A percentile compares a stretch with the other conserved stretches of the same genome.
phyloP scores from a whole-genome alignment of 305 asterid genomes.

The Fraxinus latifolia region DNA sequence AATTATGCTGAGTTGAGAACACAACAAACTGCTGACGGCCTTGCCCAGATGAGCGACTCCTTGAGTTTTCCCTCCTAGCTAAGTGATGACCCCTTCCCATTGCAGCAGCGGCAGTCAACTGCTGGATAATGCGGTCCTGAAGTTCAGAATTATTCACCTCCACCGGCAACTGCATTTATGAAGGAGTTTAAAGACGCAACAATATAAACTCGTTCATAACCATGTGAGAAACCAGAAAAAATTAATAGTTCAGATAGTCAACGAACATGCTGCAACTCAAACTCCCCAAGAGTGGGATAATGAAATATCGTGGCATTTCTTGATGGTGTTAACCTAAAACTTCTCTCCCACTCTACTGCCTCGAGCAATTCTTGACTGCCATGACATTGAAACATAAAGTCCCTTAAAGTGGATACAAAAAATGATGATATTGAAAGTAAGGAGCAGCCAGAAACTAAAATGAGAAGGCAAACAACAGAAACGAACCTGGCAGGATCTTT shows the following conservation, averaged over 20 bases:
- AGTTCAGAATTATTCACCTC: constrained; percentile 58
- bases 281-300: constrained; percentile 65
- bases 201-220: constrained; percentile 9
- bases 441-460: background rate
- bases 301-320: constrained; percentile 61
- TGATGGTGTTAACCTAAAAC: constrained; percentile 47
- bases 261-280: constrained; percentile 71
- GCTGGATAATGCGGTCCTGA: constrained; percentile 80
- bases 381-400: constrained; percentile 7
- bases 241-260: constrained; percentile 14
- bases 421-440: background rate
- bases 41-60: constrained; percentile 52
- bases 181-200: constrained; percentile 20
- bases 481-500: constrained; percentile 64
- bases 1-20: constrained; percentile 49
- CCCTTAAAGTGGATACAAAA: background rate
- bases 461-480: constrained; percentile 15
- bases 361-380: constrained; percentile 82
- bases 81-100: constrained; percentile 70
- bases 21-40: constrained; percentile 54
- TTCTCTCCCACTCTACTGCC: constrained; percentile 67
- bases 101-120: constrained; percentile 89
- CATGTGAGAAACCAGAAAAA: constrained; percentile 17
- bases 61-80: constrained; percentile 57
- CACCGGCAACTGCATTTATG: constrained; percentile 54